Conservation (phyloP, 2,329 filamentous ascomycete species). For the Talaromyces islandicus region DNA sequence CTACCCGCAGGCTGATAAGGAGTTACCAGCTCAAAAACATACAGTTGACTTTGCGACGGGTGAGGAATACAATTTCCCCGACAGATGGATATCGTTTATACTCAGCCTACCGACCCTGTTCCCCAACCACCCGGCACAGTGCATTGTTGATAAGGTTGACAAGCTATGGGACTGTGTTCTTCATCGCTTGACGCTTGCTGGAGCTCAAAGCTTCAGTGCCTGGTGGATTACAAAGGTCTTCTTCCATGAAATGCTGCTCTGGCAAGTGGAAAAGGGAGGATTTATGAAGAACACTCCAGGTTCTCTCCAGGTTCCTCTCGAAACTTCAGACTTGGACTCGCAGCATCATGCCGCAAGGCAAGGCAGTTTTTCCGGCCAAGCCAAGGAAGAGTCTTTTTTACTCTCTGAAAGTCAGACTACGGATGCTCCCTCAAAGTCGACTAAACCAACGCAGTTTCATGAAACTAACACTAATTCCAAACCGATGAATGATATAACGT, state of each 20-base stretch:
- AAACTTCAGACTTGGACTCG: constrained; percentile 15
- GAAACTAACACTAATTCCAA: not conserved
- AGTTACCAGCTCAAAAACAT: constrained; percentile 24
- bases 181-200: constrained; percentile 38
- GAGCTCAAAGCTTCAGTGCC: constrained; percentile 42
- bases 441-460: not conserved
- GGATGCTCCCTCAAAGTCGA: not conserved
- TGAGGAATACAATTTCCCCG: constrained; percentile 43
- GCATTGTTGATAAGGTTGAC: constrained; percentile 40
- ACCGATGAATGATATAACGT: not conserved
- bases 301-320: constrained; percentile 22
- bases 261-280: constrained; percentile 82
- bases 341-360: constrained; percentile 15
- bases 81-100: constrained; percentile 43
- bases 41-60: constrained; percentile 31
- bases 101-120: constrained; percentile 35
- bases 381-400: constrained; percentile 37
- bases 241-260: constrained; percentile 88
- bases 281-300: constrained; percentile 60
- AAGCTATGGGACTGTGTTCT: constrained; percentile 39
- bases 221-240: constrained; percentile 81
- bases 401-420: not conserved
- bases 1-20: constrained; percentile 28
- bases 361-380: constrained; percentile 15
- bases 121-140: constrained; percentile 36